Base-by-base conservation (phyloP, 2,329 filamentous ascomycete species). In the Trichoderma guizhouense region DNA sequence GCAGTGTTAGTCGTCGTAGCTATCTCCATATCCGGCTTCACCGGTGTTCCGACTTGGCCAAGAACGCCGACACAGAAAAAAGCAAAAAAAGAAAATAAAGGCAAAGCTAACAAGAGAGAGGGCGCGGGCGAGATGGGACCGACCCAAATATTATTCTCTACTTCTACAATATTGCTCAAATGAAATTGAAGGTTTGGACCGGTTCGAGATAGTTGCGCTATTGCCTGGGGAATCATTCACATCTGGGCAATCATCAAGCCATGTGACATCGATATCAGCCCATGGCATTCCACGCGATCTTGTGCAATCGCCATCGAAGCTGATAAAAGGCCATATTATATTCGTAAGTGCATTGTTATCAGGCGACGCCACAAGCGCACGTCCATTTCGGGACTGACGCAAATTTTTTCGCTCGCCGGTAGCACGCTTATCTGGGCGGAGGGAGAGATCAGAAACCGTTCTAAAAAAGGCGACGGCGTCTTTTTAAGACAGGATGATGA, bases 251-350 rank as follows among this genome's bases (percentile, higher is more conserved):
- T 15, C 57, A 39, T 69, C 66, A 61, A 69, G 11, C 57, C 66
- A 62, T 61, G 28, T 69, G 66, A 69, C 66, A 69, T 61, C 15
- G 66, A 69, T 61, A 69, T 69, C 66, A 69, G 66, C 66, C 57
- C 66, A 69, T 24, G 36, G 57, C 55, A 69, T 51, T 39, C 64
- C 51, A 57, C 21, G 34, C 30, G 34, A 15, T 43, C 14, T 65
- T 65, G 61, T 47, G 39, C 61, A 64, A 64, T 47, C 61, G 32
- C 32, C 64, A 57, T 53, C 47, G 47, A 24, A 53, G 21, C 55
- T 39, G 32, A 28, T 26, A 57, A 18, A 57, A 67, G 34, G 32
- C 47, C 51, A 39, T 39, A 28, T 39, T 34, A 51, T 21, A 51
- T 51, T 51, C 43, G 43, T 51, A 55, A 39, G 32, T 28, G 64